Evolutionary conservation across 73 alveolate genomes (phyloP).

Genomic region (Paramecium tetraurelia): DNA sequence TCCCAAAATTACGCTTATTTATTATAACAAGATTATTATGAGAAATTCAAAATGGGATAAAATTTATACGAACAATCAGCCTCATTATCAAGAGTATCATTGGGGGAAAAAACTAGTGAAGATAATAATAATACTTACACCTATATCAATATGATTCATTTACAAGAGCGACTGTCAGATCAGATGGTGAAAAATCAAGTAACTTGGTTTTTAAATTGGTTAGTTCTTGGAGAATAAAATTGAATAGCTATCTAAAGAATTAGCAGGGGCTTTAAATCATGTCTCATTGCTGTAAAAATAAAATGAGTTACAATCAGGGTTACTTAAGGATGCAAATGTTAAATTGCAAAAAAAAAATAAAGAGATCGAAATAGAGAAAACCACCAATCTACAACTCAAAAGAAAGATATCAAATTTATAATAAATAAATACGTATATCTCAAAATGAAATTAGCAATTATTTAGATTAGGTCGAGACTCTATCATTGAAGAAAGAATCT

Average conservation of each 20-base stretch:
- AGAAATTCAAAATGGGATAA: background rate
- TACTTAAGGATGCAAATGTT: too few relatives aligned
- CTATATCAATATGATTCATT: background rate
- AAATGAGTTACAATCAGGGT: background rate
- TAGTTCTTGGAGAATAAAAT: slow-evolving; percentile 5
- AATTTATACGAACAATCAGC: slow-evolving; percentile 4
- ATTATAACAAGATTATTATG: background rate
- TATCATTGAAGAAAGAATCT: background rate
- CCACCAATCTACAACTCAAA: background rate
- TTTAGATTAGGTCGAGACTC: background rate
- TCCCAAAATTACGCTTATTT: background rate
- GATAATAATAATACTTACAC: slow-evolving; percentile 12
- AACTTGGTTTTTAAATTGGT: background rate
- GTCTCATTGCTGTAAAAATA: background rate
- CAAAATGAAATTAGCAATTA: background rate
- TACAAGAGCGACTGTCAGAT: background rate
- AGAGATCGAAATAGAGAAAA: background rate
- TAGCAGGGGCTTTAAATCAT: background rate
- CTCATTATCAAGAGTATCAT: background rate
- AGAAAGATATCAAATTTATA: background rate
- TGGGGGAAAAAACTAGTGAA: slow-evolving; percentile 3
- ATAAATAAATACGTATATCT: background rate
- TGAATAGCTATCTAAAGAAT: background rate
- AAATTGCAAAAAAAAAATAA: background rate
- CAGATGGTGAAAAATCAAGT: background rate